Base-by-base conservation (phyloP, 306 rosid genomes). In the Vicia faba region DNA sequence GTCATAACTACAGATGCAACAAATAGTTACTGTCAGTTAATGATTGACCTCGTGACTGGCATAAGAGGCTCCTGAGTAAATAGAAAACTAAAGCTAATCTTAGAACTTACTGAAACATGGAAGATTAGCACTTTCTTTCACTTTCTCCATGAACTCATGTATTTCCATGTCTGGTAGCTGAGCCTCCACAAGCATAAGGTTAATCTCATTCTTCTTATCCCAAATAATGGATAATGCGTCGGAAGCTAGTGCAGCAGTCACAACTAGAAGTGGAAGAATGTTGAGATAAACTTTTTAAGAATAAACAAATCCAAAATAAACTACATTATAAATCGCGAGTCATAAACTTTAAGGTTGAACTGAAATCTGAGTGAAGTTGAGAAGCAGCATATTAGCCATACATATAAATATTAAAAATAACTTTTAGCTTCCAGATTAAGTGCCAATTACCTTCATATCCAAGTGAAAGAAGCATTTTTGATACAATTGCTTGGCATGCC, bases 361-460 rank as follows among this genome's bases (percentile, higher is more conserved):
- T 7, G 3, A 28, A 39, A 75, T 26, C 48, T 29, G 31, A 68
- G 33, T 75, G 48, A 45, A 41, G 23, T 76, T 76, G 33, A 69
- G 38, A 33, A 33, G 28, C 59, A 45, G 46, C 23, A 49, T 40
- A 72, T 31, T 54, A 57, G 16, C 62, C 41, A 82, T 11, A 57
- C 11, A 29, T 66, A 53, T 20, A 48, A 4, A 57, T 11, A 13
- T 4, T 18, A 36, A 67, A 55, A 39, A 19, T 12, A 15, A 33
- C 1, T 44, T 20, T 66, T 5, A 64, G 56, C 63, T 63, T 79
- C 43, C 4, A 36, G 25, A 69, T 38, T 19, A 44, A 31, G 43
- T 31, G 16, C 7, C 46, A 49, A 8, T 70, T 81, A 88, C 91
- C 91, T 76, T 85, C 77, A 61, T 78, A 74, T 69, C 87, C 82